A percentile compares a stretch with the other conserved stretches of the same genome.
Evolutionary conservation across 1,284 basidiomycete species (phyloP).

Genomic region (Malassezia yamatoensis): DNA sequence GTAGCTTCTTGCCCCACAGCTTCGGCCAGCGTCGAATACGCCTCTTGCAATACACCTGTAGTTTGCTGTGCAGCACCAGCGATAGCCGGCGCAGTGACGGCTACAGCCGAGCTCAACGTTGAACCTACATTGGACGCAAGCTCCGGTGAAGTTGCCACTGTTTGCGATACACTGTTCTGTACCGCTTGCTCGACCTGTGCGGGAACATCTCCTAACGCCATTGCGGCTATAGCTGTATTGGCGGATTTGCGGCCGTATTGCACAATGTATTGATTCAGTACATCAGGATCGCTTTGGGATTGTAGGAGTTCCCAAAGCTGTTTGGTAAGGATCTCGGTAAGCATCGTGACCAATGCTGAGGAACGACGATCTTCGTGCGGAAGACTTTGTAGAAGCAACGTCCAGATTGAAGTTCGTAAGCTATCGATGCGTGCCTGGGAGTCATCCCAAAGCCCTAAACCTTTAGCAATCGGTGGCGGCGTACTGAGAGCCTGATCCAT

Average conservation of each 20-base stretch:
- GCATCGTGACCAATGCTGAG: conserved; percentile 5
- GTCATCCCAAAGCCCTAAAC: conserved; percentile 8
- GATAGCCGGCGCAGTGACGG: neutral
- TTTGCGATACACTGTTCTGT: neutral
- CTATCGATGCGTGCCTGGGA: conserved; percentile 11
- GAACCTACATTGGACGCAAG: neutral
- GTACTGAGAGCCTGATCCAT: neutral
- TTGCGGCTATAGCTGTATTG: neutral
- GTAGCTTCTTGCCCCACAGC: neutral
- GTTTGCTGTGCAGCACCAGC: conserved; percentile 1
- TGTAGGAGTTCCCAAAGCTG: conserved; percentile 9
- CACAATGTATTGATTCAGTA: conserved; percentile 16
- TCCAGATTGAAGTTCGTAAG: conserved; percentile 5
- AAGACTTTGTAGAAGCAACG: conserved; percentile 10
- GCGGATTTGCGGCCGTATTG: conserved; percentile 5
- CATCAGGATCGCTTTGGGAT: conserved; percentile 14
- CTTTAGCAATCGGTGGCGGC: neutral
- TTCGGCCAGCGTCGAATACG: neutral
- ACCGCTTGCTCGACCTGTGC: neutral
- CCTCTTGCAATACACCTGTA: neutral
- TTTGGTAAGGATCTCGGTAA: conserved; percentile 12
- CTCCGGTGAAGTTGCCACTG: neutral
- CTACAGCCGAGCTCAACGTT: neutral
- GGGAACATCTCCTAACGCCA: neutral
- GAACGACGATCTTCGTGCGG: conserved; percentile 10